Evolutionary conservation across 192 early-diverging fungal species (phyloP).

Genomic region (Coemansia sp.): DNA sequence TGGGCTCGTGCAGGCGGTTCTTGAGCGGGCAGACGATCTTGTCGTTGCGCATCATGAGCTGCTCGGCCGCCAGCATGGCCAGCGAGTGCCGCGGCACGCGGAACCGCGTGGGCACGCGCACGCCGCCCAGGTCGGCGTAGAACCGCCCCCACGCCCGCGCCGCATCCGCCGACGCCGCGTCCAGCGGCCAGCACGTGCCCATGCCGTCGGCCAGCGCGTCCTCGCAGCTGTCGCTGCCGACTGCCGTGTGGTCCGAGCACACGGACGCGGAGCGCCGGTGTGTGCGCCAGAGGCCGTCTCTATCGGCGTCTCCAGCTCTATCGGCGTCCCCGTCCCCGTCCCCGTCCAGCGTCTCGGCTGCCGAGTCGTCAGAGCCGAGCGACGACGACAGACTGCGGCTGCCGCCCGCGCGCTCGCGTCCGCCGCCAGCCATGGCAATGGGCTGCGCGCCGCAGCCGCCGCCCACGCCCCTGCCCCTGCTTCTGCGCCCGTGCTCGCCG

Average conservation of each 20-base stretch:
- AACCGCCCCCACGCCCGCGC: constrained; percentile 24
- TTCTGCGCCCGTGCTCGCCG: constrained; percentile 1
- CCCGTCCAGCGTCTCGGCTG: constrained; percentile 13
- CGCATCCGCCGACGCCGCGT: constrained; percentile 4
- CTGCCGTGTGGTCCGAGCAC: constrained; percentile 17
- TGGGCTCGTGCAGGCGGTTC: constrained; percentile 45
- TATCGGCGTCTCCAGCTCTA: constrained; percentile 1
- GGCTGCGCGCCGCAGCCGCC: background rate
- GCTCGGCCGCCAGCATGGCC: constrained; percentile 44
- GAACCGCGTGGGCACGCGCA: constrained; percentile 41
- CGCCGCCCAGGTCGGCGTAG: constrained; percentile 33
- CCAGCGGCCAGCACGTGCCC: constrained; percentile 48
- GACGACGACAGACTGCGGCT: constrained; percentile 27
- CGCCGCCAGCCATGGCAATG: background rate
- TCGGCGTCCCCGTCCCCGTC: background rate
- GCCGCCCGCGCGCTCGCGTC: background rate
- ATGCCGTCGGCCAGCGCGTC: constrained; percentile 13
- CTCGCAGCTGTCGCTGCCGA: background rate
- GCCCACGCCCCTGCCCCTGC: background rate
- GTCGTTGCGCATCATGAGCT: constrained; percentile 49
- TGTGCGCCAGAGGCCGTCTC: constrained; percentile 14
- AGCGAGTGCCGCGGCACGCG: constrained; percentile 41
- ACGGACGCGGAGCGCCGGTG: constrained; percentile 17
- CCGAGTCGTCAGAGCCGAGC: constrained; percentile 19
- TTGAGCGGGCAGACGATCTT: constrained; percentile 50